Base-by-base conservation (phyloP, 140 eudicot species). In the Anethum foeniculum region DNA sequence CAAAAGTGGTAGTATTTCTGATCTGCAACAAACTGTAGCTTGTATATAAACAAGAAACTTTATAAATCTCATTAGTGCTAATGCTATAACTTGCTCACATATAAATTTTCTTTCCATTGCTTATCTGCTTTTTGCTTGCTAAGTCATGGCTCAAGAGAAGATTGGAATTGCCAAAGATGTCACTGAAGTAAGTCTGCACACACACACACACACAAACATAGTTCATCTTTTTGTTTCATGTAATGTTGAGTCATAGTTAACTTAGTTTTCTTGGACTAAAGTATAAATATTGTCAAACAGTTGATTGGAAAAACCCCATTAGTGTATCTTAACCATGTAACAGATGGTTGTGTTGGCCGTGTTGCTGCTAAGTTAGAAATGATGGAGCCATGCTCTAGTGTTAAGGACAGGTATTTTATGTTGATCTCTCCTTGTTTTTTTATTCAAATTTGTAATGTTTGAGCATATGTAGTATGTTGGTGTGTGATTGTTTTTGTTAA, bases 331-430 rank as follows among this genome's bases (percentile, higher is more conserved):
- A 92, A 92, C 83, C 91, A 83, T 60, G 82, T 90, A 47, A 87
- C 80, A 27, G 93, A 90, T 44, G 97, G 97, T 10, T 92, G 93
- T 75, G 89, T 87, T 46, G 93, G 88, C 9, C 86, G 86, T 19
- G 51, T 92, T 74, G 96, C 97, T 19, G 97, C 93, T 56, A 92
- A 92, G 79, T 39, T 90, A 34, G 97, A 92, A 81, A 60, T 80
- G 81, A 92, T 92, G 96, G 93, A 90, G 60, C 97, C 97, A 4
- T 89, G 93, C 71, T 89, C 91, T 4, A 92, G 97, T 83, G 90
- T 92, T 48, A 92, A 92, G 75, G 97, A 92, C 86, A 90, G 97
- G 97, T 92, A 46, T 27, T 41, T 41, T 41, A 7, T 5, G 0
- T 41, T 48, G 56, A 52, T 46, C 28, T 9, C 46, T 21, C 38